These are phyloP conservation scores for Ogataea glucozyma DNA, from an alignment of 805 yeast genomes.

Conservation along the genomic window DNA sequence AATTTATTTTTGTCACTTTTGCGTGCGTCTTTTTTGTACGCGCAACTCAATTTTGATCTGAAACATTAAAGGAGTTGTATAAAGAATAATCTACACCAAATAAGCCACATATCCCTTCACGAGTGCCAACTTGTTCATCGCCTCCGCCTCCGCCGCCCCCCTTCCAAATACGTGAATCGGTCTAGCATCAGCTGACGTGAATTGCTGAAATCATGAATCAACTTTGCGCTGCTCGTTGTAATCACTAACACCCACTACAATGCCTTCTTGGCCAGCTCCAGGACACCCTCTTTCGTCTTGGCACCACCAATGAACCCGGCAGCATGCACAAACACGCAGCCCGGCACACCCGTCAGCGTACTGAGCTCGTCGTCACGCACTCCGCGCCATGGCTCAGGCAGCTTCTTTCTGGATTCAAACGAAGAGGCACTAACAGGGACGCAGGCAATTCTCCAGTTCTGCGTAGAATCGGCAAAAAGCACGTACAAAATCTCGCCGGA, in stretches of 20 bases:
- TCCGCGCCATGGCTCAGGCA: constrained; percentile 96
- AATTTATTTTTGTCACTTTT: too few relatives aligned
- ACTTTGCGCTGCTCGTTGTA: too few relatives aligned
- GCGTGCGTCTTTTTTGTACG: too few relatives aligned
- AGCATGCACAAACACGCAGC: constrained; percentile 91
- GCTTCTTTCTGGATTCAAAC: constrained; percentile 80
- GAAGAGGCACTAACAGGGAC: constrained; percentile 80
- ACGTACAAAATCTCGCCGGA: constrained; percentile 69
- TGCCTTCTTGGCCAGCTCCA: constrained; percentile 60
- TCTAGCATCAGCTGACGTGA: too few relatives aligned
- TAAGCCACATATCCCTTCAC: background rate
- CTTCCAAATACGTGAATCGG: too few relatives aligned
- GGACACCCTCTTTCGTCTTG: constrained; percentile 72
- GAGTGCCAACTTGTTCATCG: too few relatives aligned
- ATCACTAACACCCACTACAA: too few relatives aligned
- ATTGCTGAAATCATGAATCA: too few relatives aligned
- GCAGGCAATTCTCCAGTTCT: constrained; percentile 84
- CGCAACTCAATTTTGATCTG: too few relatives aligned
- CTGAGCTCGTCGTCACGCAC: constrained; percentile 83
- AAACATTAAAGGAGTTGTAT: too few relatives aligned
- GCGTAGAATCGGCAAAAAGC: constrained; percentile 71
- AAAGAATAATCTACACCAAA: too few relatives aligned
- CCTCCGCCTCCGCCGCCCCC: too few relatives aligned
- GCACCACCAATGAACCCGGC: constrained; percentile 98
- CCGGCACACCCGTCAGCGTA: constrained; percentile 74